Evolutionary conservation across 495 filamentous ascomycete species (phyloP), one percentile per base, ranked within the genome.

Genomic region (Penicillium roqueforti): DNA sequence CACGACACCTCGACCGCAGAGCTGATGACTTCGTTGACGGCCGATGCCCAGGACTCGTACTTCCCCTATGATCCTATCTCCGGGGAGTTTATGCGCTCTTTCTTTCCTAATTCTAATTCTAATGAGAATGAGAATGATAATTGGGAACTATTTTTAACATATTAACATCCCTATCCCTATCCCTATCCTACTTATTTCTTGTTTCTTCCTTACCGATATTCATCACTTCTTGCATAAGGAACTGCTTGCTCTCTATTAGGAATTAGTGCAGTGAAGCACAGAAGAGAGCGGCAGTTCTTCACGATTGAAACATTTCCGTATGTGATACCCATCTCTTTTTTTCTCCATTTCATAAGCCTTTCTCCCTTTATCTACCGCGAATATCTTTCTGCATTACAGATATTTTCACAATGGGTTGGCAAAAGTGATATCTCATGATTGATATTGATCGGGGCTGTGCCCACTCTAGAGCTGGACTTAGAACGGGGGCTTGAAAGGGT

Each of bases 31-130:
- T 47, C 62, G 7, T 22, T 60, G 26, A 36, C 44, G 0, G 28
- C 46, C 14, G 60, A 62, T 8, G 40, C 40, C 16, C 55, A 57
- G 28, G 70, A 75, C 37, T 45, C 63, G 3, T 75, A 72, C 29
- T 77, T 77, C 59, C 74, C 74, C 1, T 77, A 76, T 51, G 74
- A 77, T 49, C 73, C 73, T 20, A 75, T 77, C 48, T 70, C 66
- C 31, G 71, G 71, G 16, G 69, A 76, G 43, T 77, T 77, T 19
- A 76, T 77, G 47, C 60, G 70, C 10, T 71, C 72, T 18, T 77
- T 77, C 63, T 77, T 77, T 62, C 73, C 74, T 4, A 22, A 59
- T 4, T 41, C 58, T 9, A 56, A 49, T 10, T 68, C 68, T 3
- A 69, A 70, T 38, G 60, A 60, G 1, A 47, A 49, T 10, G 69